phyloP scores from a whole-genome alignment of 2,329 filamentous ascomycete genomes.

The Stagonosporopsis rhizophila region DNA sequence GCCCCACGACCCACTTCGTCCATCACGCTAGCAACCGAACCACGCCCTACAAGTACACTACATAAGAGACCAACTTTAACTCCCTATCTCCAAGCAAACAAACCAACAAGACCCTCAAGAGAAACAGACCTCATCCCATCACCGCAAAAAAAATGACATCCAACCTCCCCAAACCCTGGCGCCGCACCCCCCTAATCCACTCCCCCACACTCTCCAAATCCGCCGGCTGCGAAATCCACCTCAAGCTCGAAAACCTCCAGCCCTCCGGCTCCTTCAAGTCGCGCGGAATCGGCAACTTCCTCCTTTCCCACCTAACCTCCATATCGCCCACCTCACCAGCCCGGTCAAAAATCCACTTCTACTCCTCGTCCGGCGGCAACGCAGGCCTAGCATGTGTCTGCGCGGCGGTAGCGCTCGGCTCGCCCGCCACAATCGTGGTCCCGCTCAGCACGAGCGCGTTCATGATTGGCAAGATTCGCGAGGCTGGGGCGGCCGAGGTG shows the following conservation, averaged over 20 bases:
- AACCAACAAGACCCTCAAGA: neutral
- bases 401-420: conserved; percentile 67
- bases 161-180: conserved; percentile 58
- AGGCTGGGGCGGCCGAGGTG: conserved; percentile 69
- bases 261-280: conserved; percentile 86
- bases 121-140: no score
- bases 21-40: conserved; percentile 1
- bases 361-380: conserved; percentile 78
- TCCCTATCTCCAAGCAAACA: neutral
- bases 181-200: conserved; percentile 71
- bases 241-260: conserved; percentile 83
- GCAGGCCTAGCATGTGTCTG: conserved; percentile 80
- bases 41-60: conserved; percentile 13
- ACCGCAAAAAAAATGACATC: neutral
- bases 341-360: conserved; percentile 66
- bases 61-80: neutral
- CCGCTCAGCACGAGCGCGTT: conserved; percentile 67
- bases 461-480: conserved; percentile 73
- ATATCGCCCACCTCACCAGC: conserved; percentile 24
- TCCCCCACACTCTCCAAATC: conserved; percentile 69
- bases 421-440: conserved; percentile 74
- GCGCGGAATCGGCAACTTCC: conserved; percentile 71
- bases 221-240: conserved; percentile 76
- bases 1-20: neutral
- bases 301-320: conserved; percentile 56